These are phyloP conservation scores for Pezicula neosporulosa DNA, from an alignment of 2,329 filamentous ascomycete genomes.

Conservation along the genomic window DNA sequence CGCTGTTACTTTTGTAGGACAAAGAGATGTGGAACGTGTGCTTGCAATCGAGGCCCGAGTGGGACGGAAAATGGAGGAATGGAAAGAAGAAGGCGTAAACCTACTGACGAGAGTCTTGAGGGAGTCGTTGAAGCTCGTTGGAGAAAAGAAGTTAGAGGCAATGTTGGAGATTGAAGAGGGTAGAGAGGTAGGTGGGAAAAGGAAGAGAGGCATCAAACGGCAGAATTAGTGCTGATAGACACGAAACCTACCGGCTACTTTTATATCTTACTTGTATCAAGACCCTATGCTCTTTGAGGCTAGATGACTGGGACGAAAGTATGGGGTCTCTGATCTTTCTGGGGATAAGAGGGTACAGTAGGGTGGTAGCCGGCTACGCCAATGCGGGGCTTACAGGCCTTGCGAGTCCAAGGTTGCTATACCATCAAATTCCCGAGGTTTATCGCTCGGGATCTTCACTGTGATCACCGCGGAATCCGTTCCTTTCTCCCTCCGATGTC, in stretches of 20 bases:
- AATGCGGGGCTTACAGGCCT: too few relatives aligned
- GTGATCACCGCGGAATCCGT: too few relatives aligned
- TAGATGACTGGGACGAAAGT: too few relatives aligned
- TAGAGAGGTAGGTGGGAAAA: conserved; percentile 85
- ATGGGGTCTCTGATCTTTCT: too few relatives aligned
- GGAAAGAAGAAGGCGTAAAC: conserved; percentile 88
- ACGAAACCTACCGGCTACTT: too few relatives aligned
- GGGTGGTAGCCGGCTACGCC: too few relatives aligned
- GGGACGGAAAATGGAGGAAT: conserved; percentile 75
- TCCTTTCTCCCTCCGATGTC: too few relatives aligned
- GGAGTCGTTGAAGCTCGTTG: conserved; percentile 82
- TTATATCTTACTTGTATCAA: background rate
- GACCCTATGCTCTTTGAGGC: background rate
- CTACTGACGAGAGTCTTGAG: conserved; percentile 85
- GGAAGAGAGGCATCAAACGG: conserved; percentile 60
- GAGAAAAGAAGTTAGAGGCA: conserved; percentile 91
- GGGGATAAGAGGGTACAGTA: too few relatives aligned
- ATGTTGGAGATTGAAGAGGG: conserved; percentile 88
- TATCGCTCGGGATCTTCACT: too few relatives aligned
- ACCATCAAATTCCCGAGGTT: too few relatives aligned
- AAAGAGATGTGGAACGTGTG: conserved; percentile 89
- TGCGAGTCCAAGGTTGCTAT: too few relatives aligned
- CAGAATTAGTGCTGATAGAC: conserved; percentile 4
- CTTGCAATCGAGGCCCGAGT: conserved; percentile 85
- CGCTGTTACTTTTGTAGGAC: conserved; percentile 83